Evolutionary conservation across 805 yeast genomes (phyloP).

Genomic region (Ascoidea rubescens): DNA sequence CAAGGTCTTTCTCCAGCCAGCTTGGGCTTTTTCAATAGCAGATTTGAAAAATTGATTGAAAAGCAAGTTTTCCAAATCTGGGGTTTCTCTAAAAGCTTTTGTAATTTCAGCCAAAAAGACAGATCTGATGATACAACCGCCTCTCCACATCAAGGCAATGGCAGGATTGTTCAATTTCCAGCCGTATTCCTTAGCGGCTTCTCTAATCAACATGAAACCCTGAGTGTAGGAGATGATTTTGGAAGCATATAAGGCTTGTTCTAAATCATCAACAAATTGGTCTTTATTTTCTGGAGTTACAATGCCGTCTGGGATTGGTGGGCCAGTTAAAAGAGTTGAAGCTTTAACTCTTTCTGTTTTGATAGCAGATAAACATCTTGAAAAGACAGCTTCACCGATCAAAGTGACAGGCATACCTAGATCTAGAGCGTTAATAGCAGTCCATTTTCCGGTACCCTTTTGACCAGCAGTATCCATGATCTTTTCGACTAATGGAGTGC

Average conservation of each 20-base stretch:
- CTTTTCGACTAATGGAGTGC: constrained; percentile 90
- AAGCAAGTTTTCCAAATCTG: constrained; percentile 87
- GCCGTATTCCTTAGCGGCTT: constrained; percentile 92
- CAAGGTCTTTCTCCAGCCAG: constrained; percentile 87
- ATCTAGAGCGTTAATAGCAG: constrained; percentile 95
- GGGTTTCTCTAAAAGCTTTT: constrained; percentile 85
- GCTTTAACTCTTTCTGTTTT: constrained; percentile 87
- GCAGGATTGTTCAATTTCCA: constrained; percentile 98
- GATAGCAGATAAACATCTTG: constrained; percentile 90
- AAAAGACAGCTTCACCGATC: constrained; percentile 96
- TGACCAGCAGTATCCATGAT: constrained; percentile 96
- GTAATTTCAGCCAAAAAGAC: constrained; percentile 97
- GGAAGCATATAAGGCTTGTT: constrained; percentile 97
- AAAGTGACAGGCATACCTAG: constrained; percentile 97
- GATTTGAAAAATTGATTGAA: constrained; percentile 90
- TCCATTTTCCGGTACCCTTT: constrained; percentile 99
- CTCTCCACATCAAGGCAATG: constrained; percentile 99
- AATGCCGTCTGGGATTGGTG: constrained; percentile 47
- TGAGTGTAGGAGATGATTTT: constrained; percentile 97
- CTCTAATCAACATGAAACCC: constrained; percentile 98
- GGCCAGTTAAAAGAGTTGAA: constrained; percentile 67
- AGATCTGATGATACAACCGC: constrained; percentile 99
- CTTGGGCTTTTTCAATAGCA: constrained; percentile 87
- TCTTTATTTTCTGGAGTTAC: constrained; percentile 48
- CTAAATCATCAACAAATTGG: constrained; percentile 81